These are phyloP conservation scores for Elongisporangium undulatum DNA, from an alignment of 352 stramenopile genomes.

Conservation along the genomic window DNA sequence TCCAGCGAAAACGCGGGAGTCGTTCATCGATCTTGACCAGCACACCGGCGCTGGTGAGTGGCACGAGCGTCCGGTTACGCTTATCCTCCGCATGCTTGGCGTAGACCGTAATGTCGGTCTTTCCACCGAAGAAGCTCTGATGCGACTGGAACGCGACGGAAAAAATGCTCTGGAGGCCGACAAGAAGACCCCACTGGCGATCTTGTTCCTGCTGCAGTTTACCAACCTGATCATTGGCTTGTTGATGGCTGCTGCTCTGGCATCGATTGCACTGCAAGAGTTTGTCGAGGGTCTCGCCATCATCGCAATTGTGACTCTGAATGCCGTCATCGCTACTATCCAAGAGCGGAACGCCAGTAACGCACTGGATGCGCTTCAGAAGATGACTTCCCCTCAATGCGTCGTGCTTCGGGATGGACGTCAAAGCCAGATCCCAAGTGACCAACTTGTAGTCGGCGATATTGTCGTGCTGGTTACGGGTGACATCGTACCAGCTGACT, in stretches of 20 bases:
- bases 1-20: conserved; percentile 45
- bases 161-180: conserved; percentile 50
- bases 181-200: conserved; percentile 42
- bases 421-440: conserved; percentile 47
- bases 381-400: conserved; percentile 68
- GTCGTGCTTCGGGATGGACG: conserved; percentile 43
- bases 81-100: conserved; percentile 36
- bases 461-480: conserved; percentile 86
- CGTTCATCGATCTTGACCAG: conserved; percentile 45
- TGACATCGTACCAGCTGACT: conserved; percentile 92
- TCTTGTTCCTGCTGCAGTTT: conserved; percentile 76
- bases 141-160: conserved; percentile 36
- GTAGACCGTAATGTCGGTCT: conserved; percentile 38
- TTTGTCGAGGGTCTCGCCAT: conserved; percentile 69
- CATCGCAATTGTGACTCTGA: conserved; percentile 68
- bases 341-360: conserved; percentile 68
- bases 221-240: conserved; percentile 75
- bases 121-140: conserved; percentile 16
- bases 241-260: conserved; percentile 50
- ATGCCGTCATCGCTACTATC: conserved; percentile 61
- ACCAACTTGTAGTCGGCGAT: conserved; percentile 65
- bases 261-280: conserved; percentile 62
- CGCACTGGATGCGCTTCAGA: conserved; percentile 63
- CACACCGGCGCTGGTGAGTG: conserved; percentile 41
- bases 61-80: conserved; percentile 40